Percentiles rank a stretch among this genome's conserved stretches.
phyloP scores from a whole-genome alignment of 2,329 filamentous ascomycete species.

The Cryoendolithus antarcticus region DNA sequence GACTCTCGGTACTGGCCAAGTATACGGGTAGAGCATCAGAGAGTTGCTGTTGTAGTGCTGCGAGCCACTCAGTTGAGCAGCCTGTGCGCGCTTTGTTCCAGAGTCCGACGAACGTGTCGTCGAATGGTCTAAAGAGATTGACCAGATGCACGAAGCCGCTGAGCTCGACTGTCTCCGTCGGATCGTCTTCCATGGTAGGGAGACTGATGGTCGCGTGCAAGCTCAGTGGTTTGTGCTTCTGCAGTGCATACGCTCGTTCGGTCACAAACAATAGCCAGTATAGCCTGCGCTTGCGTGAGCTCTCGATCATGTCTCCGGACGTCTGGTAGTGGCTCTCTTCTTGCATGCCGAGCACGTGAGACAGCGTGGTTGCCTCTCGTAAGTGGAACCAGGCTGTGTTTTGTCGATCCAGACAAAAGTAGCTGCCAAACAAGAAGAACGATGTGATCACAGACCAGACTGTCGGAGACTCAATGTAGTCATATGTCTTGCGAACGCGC shows the following conservation, averaged over 20 bases:
- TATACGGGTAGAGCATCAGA: constrained; percentile 43
- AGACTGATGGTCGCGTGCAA: constrained; percentile 47
- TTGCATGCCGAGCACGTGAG: constrained; percentile 48
- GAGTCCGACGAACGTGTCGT: constrained; percentile 49
- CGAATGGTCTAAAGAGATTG: constrained; percentile 49
- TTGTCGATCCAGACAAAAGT: constrained; percentile 49
- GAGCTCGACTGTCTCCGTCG: constrained; percentile 42
- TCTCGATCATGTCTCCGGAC: constrained; percentile 35
- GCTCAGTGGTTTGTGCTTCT: constrained; percentile 51
- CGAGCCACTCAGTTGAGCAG: constrained; percentile 35
- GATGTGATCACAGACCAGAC: constrained; percentile 48
- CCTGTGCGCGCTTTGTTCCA: constrained; percentile 47
- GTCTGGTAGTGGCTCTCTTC: constrained; percentile 44
- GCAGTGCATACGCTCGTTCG: constrained; percentile 51
- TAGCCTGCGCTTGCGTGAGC: constrained; percentile 41
- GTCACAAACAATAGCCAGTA: constrained; percentile 54
- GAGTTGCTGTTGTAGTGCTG: constrained; percentile 38
- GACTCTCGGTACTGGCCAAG: constrained; percentile 49
- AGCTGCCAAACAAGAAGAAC: constrained; percentile 49
- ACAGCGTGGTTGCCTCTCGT: constrained; percentile 48
- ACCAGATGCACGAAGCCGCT: constrained; percentile 49
- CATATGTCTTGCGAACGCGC: constrained; percentile 42
- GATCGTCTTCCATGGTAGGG: constrained; percentile 37
- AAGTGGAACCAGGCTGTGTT: constrained; percentile 52
- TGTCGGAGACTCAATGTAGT: constrained; percentile 45